Conservation (phyloP, 768 basidiomycete species). For the Phanerodontia chrysosporium region DNA sequence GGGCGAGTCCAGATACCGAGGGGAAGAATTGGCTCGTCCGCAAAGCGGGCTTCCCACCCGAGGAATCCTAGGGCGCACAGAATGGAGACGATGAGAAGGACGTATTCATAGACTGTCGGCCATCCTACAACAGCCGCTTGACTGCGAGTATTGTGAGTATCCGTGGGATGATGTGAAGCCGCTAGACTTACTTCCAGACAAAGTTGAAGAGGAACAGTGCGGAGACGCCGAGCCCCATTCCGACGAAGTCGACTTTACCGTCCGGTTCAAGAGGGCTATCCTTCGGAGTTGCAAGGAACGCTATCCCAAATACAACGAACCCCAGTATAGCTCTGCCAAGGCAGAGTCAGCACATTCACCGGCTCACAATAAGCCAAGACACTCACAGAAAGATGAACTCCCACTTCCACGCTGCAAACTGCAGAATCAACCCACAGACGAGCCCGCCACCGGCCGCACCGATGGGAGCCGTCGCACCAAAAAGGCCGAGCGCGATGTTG, state of each 20-base stretch:
- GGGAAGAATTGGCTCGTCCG: slow-evolving; percentile 1
- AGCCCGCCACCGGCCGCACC: not conserved
- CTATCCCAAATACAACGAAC: not conserved
- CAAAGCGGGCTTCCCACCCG: slow-evolving; percentile 2
- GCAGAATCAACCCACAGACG: not conserved
- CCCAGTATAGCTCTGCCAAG: not conserved
- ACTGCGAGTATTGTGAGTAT: not conserved
- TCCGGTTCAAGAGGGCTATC: not conserved
- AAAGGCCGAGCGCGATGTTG: slow-evolving; percentile 7
- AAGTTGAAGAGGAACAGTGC: slow-evolving; percentile 10
- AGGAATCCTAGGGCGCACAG: not conserved
- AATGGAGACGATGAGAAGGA: slow-evolving; percentile 7
- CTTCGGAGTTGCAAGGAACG: not conserved
- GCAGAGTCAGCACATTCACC: not conserved
- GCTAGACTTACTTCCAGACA: slow-evolving; percentile 8
- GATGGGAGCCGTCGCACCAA: not conserved
- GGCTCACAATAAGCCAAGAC: not conserved
- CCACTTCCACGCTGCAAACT: slow-evolving; percentile 9
- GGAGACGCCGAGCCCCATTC: not conserved
- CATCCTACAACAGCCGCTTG: slow-evolving; percentile 8
- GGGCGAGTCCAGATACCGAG: slow-evolving; percentile 5
- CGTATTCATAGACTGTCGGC: slow-evolving; percentile 3
- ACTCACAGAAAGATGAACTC: slow-evolving; percentile 8
- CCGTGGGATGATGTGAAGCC: not conserved
- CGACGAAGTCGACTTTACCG: slow-evolving; percentile 2